Percentiles rank a stretch among this genome's conserved stretches.
Conservation (phyloP, 2,329 filamentous ascomycete species). For the Diplodia mutila region DNA sequence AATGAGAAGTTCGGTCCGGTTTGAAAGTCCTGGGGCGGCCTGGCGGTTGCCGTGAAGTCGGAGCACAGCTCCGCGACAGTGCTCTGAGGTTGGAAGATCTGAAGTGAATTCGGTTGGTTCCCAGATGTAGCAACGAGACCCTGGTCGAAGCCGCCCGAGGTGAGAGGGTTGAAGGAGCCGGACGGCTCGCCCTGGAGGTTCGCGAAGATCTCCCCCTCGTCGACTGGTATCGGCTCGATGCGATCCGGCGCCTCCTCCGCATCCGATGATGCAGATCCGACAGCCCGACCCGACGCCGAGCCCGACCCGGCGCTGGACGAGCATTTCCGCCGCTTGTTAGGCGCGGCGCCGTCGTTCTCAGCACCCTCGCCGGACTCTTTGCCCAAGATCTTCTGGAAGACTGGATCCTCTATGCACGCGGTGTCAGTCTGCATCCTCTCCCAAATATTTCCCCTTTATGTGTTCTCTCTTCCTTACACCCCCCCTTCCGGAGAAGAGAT, state of each 20-base stretch:
- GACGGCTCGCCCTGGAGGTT: background rate
- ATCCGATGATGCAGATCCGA: slow-evolving; percentile 1
- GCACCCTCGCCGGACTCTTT: no score
- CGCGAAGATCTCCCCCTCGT: background rate
- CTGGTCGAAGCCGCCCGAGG: no score
- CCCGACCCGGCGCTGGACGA: background rate
- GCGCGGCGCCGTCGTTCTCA: background rate
- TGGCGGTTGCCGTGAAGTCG: background rate
- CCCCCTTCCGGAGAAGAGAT: no score
- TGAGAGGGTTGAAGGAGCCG: background rate
- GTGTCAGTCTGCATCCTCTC: background rate
- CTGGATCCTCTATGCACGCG: background rate
- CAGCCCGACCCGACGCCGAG: background rate
- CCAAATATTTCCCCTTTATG: no score
- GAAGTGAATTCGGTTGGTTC: background rate
- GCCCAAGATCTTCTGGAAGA: slow-evolving; percentile 17
- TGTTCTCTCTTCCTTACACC: no score
- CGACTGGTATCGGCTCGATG: background rate
- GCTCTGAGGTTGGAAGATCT: background rate
- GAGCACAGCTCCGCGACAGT: background rate
- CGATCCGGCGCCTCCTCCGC: background rate
- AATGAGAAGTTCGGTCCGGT: background rate
- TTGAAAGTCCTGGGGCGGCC: background rate
- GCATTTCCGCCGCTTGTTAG: slow-evolving; percentile 4
- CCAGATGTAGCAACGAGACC: background rate